Conservation (phyloP, 805 yeast genomes). For the Candida suzukii region DNA sequence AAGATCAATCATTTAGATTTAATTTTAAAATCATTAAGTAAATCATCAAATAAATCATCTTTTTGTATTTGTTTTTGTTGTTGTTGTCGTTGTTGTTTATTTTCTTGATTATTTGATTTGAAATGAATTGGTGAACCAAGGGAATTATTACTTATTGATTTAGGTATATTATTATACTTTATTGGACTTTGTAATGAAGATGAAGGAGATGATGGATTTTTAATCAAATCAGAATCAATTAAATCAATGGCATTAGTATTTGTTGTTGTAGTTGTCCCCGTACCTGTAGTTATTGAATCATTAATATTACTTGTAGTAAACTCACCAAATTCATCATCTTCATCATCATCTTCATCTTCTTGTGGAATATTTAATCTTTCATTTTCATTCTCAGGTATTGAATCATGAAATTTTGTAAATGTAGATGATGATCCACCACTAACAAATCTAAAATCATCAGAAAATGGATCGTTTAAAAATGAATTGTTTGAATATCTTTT, state of each 20-base stretch:
- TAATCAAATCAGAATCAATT: no score
- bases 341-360: neutral
- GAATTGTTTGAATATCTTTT: no score
- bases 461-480: no score
- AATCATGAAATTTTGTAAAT: no score
- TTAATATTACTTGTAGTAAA: slow-evolving; percentile 8
- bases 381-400: neutral
- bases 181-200: neutral
- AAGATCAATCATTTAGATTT: neutral
- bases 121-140: neutral
- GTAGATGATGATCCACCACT: no score
- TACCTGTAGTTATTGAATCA: neutral
- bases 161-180: neutral
- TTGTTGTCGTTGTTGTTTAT: neutral
- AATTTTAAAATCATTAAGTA: slow-evolving; percentile 8
- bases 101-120: neutral
- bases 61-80: neutral
- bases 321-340: slow-evolving; percentile 19
- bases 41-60: slow-evolving; percentile 7
- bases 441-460: no score
- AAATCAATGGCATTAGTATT: no score
- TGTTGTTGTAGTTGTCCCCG: no score
- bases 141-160: neutral
- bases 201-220: neutral
- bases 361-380: neutral